phyloP scores from a whole-genome alignment of 257 asterid genomes.

The Primulina eburnea region DNA sequence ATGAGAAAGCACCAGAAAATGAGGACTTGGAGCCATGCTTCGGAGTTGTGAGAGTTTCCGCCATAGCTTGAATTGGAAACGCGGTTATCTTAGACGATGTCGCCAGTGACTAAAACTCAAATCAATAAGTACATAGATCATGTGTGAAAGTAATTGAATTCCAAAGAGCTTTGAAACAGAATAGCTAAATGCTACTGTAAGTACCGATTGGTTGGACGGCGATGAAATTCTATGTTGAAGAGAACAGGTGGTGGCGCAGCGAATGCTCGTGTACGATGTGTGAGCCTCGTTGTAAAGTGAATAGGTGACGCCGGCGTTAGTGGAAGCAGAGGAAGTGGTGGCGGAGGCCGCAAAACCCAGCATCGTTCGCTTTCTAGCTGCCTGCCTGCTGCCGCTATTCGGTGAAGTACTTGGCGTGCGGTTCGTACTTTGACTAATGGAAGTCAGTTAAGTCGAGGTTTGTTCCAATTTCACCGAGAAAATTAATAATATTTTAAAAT shows the following conservation, averaged over 20 bases:
- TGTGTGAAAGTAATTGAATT: not conserved
- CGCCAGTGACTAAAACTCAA: slow-evolving; percentile 27
- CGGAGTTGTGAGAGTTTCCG: slow-evolving; percentile 49
- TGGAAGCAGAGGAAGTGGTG: slow-evolving; percentile 29
- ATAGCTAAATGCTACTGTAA: not conserved
- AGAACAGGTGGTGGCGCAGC: slow-evolving; percentile 19
- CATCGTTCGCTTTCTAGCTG: slow-evolving; percentile 24
- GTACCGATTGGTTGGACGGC: slow-evolving; percentile 35
- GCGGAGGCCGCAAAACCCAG: slow-evolving; percentile 34
- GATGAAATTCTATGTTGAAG: slow-evolving; percentile 23
- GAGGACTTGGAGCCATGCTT: slow-evolving; percentile 34
- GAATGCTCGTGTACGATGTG: slow-evolving; percentile 15
- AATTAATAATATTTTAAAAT: too few relatives aligned
- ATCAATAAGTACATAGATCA: slow-evolving; percentile 1
- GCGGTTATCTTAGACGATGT: slow-evolving; percentile 30
- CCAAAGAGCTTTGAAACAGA: not conserved
- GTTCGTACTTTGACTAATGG: not conserved
- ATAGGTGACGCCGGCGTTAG: slow-evolving; percentile 23
- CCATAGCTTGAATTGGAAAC: slow-evolving; percentile 67
- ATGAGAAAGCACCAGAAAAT: slow-evolving; percentile 34
- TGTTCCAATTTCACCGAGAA: too few relatives aligned
- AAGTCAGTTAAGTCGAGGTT: too few relatives aligned
- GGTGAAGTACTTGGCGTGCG: not conserved
- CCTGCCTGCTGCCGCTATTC: not conserved
- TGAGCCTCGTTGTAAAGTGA: slow-evolving; percentile 26